A percentile compares a stretch with the other conserved stretches of the same genome.
Conservation (phyloP, 768 basidiomycete species). For the Tremella mesenterica region DNA sequence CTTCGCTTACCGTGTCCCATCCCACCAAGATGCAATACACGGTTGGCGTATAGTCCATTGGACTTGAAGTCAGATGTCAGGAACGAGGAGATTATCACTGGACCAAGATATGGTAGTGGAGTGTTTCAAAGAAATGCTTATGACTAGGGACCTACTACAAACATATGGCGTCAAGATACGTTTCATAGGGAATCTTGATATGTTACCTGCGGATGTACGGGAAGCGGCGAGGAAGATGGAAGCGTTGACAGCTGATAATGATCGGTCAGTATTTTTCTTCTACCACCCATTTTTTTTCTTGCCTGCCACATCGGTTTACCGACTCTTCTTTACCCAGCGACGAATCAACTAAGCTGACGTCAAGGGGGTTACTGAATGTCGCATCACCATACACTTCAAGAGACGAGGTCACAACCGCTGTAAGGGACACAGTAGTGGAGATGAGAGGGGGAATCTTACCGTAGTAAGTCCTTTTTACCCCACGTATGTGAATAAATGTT, state of each 20-base stretch:
- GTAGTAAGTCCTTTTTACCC: too few species aligned
- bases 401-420: conserved; percentile 80
- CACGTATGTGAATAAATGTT: not conserved
- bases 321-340: not conserved
- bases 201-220: conserved; percentile 73
- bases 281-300: not conserved
- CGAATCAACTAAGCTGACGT: not conserved
- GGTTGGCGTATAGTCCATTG: too few species aligned
- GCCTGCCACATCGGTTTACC: not conserved
- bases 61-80: not conserved
- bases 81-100: conserved; percentile 1
- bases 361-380: conserved; percentile 77
- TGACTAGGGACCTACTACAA: conserved; percentile 63
- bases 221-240: conserved; percentile 64
- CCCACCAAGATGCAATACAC: not conserved
- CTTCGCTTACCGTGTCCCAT: not conserved
- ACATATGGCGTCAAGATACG: conserved; percentile 75
- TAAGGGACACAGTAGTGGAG: conserved; percentile 48
- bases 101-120: too few species aligned
- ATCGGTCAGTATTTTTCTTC: conserved; percentile 49
- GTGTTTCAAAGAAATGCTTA: not conserved
- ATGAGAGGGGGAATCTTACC: not conserved
- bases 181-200: conserved; percentile 62
- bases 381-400: conserved; percentile 87
- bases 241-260: conserved; percentile 63